Conservation (phyloP, 2,329 filamentous ascomycete species). For the Fusarium sulawesiense region DNA sequence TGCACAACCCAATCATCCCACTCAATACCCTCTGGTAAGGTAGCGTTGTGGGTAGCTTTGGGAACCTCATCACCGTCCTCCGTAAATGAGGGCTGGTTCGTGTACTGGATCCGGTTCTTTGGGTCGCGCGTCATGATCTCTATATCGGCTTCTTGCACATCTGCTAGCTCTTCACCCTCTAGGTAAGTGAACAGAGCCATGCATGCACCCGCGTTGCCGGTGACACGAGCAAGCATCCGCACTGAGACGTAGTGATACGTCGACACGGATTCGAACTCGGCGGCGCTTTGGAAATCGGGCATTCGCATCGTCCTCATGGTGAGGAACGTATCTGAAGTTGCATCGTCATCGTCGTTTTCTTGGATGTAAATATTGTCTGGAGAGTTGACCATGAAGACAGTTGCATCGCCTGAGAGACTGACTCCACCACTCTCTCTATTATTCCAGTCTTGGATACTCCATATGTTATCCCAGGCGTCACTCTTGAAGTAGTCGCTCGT, state of each 20-base stretch:
- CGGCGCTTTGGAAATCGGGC: constrained; percentile 58
- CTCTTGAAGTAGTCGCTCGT: constrained; percentile 56
- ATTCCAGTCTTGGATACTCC: constrained; percentile 56
- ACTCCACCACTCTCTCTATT: constrained; percentile 52
- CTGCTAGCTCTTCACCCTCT: constrained; percentile 49
- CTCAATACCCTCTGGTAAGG: constrained; percentile 54
- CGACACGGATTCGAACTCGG: constrained; percentile 58
- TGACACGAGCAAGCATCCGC: constrained; percentile 63
- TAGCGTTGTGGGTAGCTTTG: constrained; percentile 61
- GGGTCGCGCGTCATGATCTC: constrained; percentile 64
- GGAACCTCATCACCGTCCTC: constrained; percentile 57
- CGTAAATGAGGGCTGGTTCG: constrained; percentile 68
- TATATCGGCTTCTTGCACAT: constrained; percentile 64
- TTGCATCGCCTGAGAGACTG: constrained; percentile 43
- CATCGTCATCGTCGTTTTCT: constrained; percentile 51
- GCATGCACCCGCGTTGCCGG: constrained; percentile 60
- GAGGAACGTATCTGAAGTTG: constrained; percentile 55
- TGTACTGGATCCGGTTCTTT: constrained; percentile 62
- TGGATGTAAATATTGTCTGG: constrained; percentile 61
- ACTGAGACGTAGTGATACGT: constrained; percentile 51
- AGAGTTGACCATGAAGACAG: constrained; percentile 55
- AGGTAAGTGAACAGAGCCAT: constrained; percentile 66
- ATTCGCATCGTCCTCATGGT: constrained; percentile 61
- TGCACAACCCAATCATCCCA: constrained; percentile 70
- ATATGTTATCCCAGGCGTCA: constrained; percentile 52